Percentiles rank a stretch among this genome's conserved stretches.
phyloP scores from a whole-genome alignment of 1,284 basidiomycete genomes.

The Waitea zeae region DNA sequence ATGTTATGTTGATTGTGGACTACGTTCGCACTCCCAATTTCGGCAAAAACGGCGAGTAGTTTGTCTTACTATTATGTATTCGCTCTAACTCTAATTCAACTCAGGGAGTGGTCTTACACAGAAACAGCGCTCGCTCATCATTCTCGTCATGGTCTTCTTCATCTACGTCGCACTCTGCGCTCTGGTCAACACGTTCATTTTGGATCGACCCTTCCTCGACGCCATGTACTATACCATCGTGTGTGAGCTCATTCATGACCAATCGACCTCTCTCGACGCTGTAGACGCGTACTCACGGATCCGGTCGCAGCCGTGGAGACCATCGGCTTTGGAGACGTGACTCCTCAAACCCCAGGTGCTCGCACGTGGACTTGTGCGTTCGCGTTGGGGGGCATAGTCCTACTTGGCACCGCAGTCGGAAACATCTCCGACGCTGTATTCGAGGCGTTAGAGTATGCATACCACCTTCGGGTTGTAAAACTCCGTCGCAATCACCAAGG shows the following conservation, averaged over 20 bases:
- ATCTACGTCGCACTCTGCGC: constrained; percentile 60
- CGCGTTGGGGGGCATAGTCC: constrained; percentile 36
- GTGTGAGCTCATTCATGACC: constrained; percentile 30
- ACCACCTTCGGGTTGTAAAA: constrained; percentile 30
- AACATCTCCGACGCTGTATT: constrained; percentile 55
- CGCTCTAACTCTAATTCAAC: neutral
- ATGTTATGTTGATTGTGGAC: constrained; percentile 53
- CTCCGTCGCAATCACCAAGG: constrained; percentile 22
- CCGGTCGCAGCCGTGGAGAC: constrained; percentile 56
- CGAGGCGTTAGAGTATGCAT: constrained; percentile 45
- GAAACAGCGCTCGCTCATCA: constrained; percentile 63
- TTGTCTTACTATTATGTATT: neutral
- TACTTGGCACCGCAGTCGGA: constrained; percentile 45
- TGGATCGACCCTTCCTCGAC: constrained; percentile 39
- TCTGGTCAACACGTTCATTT: constrained; percentile 38
- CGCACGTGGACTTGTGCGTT: constrained; percentile 44
- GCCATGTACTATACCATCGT: constrained; percentile 56
- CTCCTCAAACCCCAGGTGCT: constrained; percentile 26
- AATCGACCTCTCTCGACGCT: neutral
- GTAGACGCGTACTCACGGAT: constrained; percentile 2
- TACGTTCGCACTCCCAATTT: constrained; percentile 46
- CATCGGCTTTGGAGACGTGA: constrained; percentile 70
- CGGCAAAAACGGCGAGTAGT: constrained; percentile 34
- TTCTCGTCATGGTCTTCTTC: constrained; percentile 60
- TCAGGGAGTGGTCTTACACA: constrained; percentile 63